phyloP scores from a whole-genome alignment of 1,139 yeast species.

The Yamadazyma dushanensis region DNA sequence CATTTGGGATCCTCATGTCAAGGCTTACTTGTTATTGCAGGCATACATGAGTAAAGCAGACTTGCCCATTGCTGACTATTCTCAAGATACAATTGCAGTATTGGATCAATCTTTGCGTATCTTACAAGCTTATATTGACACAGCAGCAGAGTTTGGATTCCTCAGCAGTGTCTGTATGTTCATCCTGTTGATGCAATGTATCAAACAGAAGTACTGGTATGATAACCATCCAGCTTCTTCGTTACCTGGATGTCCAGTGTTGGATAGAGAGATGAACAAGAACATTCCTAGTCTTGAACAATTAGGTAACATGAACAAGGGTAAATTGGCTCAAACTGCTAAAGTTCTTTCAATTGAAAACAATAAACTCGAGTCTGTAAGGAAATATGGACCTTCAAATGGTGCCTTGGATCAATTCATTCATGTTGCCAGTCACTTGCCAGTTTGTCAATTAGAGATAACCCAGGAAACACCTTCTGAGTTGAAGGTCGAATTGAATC shows the following conservation, averaged over 20 bases:
- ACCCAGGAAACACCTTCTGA: conserved; percentile 31
- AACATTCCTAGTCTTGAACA: conserved; percentile 11
- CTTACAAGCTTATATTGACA: conserved; percentile 88
- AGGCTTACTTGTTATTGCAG: conserved; percentile 80
- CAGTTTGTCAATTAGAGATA: conserved; percentile 41
- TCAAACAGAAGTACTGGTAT: conserved; percentile 87
- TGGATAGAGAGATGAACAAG: conserved; percentile 13
- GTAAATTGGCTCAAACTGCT: conserved; percentile 31
- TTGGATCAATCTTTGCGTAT: conserved; percentile 93
- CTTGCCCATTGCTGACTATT: conserved; percentile 91
- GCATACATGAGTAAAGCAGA: conserved; percentile 84
- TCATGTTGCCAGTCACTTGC: conserved; percentile 46
- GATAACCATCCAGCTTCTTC: conserved; percentile 70
- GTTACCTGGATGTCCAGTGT: conserved; percentile 66
- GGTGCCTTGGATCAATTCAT: conserved; percentile 35
- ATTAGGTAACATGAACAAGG: conserved; percentile 21
- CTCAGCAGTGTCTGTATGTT: conserved; percentile 58
- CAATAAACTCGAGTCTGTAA: conserved; percentile 13
- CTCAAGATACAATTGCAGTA: conserved; percentile 91
- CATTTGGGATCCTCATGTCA: conserved; percentile 96
- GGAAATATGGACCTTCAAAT: conserved; percentile 25
- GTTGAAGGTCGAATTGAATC: conserved; percentile 50
- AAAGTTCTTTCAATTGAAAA: conserved; percentile 32
- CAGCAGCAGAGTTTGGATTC: conserved; percentile 82
- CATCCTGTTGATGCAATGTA: conserved; percentile 75